A percentile compares a stretch with the other conserved stretches of the same genome.
phyloP scores from a whole-genome alignment of 2,329 filamentous ascomycete species.

The Aspergillus ustus region DNA sequence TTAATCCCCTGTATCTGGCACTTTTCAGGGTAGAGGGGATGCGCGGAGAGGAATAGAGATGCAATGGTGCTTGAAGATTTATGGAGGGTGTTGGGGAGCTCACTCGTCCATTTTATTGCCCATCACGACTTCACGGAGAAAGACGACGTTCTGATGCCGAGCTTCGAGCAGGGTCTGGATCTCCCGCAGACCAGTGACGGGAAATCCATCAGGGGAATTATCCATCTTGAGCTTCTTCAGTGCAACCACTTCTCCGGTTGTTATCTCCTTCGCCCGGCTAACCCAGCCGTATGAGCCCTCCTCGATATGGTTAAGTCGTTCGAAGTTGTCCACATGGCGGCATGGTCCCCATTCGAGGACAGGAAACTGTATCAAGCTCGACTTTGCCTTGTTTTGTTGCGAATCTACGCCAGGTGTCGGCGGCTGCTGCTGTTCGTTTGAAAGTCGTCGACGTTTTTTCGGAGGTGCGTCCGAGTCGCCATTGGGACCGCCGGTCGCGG shows the following conservation, averaged over 20 bases:
- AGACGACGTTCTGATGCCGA: constrained; percentile 80
- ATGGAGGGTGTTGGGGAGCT: neutral
- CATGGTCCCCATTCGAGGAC: constrained; percentile 70
- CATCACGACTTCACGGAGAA: constrained; percentile 81
- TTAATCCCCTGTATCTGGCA: constrained; percentile 42
- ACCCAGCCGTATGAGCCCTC: constrained; percentile 97
- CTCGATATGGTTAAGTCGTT: constrained; percentile 94
- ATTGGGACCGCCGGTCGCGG: constrained; percentile 25
- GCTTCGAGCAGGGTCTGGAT: constrained; percentile 88
- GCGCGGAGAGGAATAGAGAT: neutral
- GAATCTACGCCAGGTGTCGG: constrained; percentile 25
- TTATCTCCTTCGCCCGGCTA: constrained; percentile 75
- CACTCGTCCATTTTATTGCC: constrained; percentile 67
- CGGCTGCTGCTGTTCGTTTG: constrained; percentile 49
- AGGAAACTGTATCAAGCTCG: constrained; percentile 73
- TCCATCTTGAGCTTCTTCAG: constrained; percentile 95
- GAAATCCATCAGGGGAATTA: constrained; percentile 76
- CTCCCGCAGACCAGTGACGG: constrained; percentile 89
- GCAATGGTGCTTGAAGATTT: neutral
- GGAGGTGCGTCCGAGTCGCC: constrained; percentile 48
- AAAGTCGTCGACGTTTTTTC: constrained; percentile 66
- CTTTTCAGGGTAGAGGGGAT: constrained; percentile 38
- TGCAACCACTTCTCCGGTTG: constrained; percentile 80
- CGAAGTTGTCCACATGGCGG: constrained; percentile 82
- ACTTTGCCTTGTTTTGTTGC: constrained; percentile 37